Evolutionary conservation across 2,329 filamentous ascomycete species (phyloP), one percentile per base, ranked within the genome.

Genomic region (Stagonosporopsis vannaccii): DNA sequence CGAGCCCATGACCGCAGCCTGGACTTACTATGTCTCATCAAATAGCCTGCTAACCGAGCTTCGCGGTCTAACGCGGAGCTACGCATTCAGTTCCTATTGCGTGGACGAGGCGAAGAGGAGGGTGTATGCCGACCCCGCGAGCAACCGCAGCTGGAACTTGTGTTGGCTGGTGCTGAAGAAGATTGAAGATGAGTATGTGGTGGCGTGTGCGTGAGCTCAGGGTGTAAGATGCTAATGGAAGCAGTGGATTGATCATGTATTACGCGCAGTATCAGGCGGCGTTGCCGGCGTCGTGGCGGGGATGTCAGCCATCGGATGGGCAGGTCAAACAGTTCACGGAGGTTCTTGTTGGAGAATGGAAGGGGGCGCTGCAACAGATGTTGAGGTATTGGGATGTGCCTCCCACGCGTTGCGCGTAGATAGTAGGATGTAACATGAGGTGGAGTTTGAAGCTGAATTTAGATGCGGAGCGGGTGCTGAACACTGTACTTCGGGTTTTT

Each of bases 81-180:
- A 89, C 65, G 87, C 89, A 0, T 87, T 91, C 71, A 79, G 84
- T 62, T 85, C 83, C 12, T 85, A 87, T 44, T 81, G 88, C 30
- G 71, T 91, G 1, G 81, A 84, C 45, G 87, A 90, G 67, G 89
- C 89, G 0, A 87, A 88, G 66, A 75, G 78, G 51, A 79, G 87
- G 20, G 89, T 92, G 2, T 80, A 83, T 51, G 79, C 77, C 25
- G 89, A 91, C 60, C 87, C 87, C 0, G 78, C 82, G 17, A 89
- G 86, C 61, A 87, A 86, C 64, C 82, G 86, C 22, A 91, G 88
- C 70, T 92, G 90, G 89, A 92, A 92, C 69, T 80, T 89, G 64
- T 89, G 87, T 37, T 92, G 89, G 89, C 77, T 92, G 41, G 86
- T 89, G 28, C 77, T 92, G 9, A 78, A 77, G 37, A 90, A 90